phyloP scores from a whole-genome alignment of 2,329 filamentous ascomycete species.

The Pochonia chlamydosporia region DNA sequence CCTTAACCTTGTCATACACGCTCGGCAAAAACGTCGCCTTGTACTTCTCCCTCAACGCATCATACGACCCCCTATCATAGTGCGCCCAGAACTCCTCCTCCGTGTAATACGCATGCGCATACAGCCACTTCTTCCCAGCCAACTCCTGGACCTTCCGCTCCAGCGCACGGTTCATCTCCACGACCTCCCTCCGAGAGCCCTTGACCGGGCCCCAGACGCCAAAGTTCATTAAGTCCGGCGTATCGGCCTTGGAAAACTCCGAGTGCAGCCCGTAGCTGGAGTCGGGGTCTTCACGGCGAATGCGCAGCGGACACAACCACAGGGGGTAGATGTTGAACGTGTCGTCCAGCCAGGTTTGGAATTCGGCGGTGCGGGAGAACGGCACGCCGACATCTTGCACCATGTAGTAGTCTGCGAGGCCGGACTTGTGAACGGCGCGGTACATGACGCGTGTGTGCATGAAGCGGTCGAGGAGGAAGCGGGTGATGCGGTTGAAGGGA shows the following conservation, averaged over 20 bases:
- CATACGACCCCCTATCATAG: conserved; percentile 56
- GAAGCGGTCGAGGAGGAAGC: conserved; percentile 55
- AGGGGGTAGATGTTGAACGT: conserved; percentile 45
- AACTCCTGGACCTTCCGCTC: conserved; percentile 54
- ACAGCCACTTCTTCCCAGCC: conserved; percentile 64
- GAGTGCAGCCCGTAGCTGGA: conserved; percentile 42
- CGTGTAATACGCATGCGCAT: conserved; percentile 63
- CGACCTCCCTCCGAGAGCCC: conserved; percentile 36
- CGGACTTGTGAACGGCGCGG: conserved; percentile 56
- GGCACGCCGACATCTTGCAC: conserved; percentile 59
- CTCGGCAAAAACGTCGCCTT: conserved; percentile 52
- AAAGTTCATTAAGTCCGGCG: conserved; percentile 48
- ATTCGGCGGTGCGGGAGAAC: conserved; percentile 33
- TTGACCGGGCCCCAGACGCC: conserved; percentile 53
- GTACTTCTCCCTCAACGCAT: conserved; percentile 52
- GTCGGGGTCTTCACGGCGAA: conserved; percentile 35
- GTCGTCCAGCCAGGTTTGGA: conserved; percentile 41
- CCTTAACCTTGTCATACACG: conserved; percentile 63
- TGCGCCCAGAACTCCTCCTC: conserved; percentile 63
- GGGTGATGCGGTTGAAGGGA: conserved; percentile 59
- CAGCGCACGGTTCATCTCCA: conserved; percentile 51
- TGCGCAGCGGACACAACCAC: conserved; percentile 49
- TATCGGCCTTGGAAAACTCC: conserved; percentile 32
- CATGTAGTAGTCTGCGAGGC: conserved; percentile 54
- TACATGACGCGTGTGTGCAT: conserved; percentile 62